These are phyloP conservation scores for Pseudogymnoascus pannorum DNA, from an alignment of 2,329 filamentous ascomycete genomes.

Conservation along the genomic window DNA sequence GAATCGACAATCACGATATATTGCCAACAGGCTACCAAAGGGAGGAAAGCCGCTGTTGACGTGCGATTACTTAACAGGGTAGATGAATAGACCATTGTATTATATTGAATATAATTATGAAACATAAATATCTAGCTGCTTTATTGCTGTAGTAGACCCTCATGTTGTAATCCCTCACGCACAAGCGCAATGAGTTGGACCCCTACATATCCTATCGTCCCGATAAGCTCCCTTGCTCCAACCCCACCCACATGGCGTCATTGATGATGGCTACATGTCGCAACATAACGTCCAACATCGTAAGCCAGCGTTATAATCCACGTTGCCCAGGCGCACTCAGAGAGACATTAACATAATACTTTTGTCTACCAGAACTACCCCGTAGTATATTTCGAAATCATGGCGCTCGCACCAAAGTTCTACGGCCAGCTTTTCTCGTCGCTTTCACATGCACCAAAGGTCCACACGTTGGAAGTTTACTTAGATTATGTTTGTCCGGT, in stretches of 20 bases:
- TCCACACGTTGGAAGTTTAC: constrained; percentile 58
- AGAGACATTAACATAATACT: neutral
- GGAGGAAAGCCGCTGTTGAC: neutral
- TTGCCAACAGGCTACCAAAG: neutral
- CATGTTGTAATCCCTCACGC: neutral
- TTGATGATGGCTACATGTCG: neutral
- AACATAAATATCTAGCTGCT: neutral
- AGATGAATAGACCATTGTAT: constrained; percentile 2
- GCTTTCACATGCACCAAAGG: constrained; percentile 35
- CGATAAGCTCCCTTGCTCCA: neutral
- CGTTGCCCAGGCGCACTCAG: neutral
- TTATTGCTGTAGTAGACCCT: neutral
- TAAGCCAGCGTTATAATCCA: neutral
- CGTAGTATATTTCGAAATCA: constrained; percentile 30
- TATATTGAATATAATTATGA: neutral
- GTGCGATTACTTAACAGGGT: neutral
- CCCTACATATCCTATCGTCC: neutral
- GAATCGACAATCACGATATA: neutral
- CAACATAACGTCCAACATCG: neutral
- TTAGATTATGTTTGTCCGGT: constrained; percentile 86
- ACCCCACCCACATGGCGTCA: neutral
- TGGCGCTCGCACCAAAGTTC: constrained; percentile 74
- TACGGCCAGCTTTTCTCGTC: constrained; percentile 58
- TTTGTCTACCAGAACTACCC: neutral
- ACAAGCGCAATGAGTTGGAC: neutral